A percentile compares a stretch with the other conserved stretches of the same genome.
phyloP scores from a whole-genome alignment of 2,329 filamentous ascomycete species.

The Stromatinia cepivora region DNA sequence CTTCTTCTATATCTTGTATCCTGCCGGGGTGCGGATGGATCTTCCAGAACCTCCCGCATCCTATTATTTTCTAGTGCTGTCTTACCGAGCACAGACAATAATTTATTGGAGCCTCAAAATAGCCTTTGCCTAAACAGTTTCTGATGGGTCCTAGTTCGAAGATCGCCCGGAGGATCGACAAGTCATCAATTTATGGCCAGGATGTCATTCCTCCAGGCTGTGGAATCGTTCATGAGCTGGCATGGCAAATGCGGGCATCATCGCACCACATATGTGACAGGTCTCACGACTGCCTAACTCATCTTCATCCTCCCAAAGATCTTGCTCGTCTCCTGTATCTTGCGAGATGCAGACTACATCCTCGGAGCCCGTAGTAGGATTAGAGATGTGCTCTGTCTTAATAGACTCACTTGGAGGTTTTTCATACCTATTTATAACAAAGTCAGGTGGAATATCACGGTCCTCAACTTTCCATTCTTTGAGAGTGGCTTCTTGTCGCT shows the following conservation, averaged over 20 bases:
- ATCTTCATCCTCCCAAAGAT: conserved; percentile 36
- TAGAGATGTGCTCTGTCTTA: neutral
- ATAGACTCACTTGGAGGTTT: neutral
- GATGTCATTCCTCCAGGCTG: conserved; percentile 30
- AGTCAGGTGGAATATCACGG: conserved; percentile 40
- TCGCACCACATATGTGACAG: conserved; percentile 47
- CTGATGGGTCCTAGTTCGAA: neutral
- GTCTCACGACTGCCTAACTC: conserved; percentile 38
- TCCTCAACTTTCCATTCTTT: conserved; percentile 65
- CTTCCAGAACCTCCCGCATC: too few relatives aligned
- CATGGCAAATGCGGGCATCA: conserved; percentile 52
- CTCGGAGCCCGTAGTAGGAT: conserved; percentile 32
- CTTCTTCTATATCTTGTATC: too few relatives aligned
- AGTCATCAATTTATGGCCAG: neutral
- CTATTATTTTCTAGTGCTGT: too few relatives aligned
- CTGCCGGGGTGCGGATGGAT: too few relatives aligned
- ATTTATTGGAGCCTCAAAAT: neutral
- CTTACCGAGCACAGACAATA: too few relatives aligned
- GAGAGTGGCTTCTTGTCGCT: conserved; percentile 66
- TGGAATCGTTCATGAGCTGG: conserved; percentile 52
- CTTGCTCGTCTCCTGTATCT: conserved; percentile 29
- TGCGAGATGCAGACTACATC: conserved; percentile 35
- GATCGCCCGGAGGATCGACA: neutral
- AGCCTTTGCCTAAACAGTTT: neutral
- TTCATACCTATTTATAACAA: neutral